Percentiles rank a stretch among this genome's conserved stretches.
These are phyloP conservation scores for Cercospora sesami DNA, from an alignment of 2,329 filamentous ascomycete genomes.

Conservation along the genomic window DNA sequence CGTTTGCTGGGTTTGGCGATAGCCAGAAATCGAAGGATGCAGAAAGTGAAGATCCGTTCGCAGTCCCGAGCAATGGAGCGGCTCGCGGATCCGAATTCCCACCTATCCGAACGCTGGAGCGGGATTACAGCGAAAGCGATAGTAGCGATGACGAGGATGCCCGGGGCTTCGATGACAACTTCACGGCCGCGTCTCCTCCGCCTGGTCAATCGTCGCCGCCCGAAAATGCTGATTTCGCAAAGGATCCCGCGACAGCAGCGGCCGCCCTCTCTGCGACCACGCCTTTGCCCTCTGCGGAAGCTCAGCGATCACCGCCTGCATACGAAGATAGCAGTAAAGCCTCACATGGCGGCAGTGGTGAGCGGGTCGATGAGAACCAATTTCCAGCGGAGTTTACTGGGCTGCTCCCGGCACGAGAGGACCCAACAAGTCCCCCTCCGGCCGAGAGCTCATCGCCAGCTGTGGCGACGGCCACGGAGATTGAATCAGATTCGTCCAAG, in stretches of 20 bases:
- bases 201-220: slow-evolving; percentile 14
- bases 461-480: slow-evolving; percentile 17
- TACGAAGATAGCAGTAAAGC: slow-evolving; percentile 50
- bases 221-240: background rate
- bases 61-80: slow-evolving; percentile 42
- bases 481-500: slow-evolving; percentile 14
- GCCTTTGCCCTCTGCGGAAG: slow-evolving; percentile 53
- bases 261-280: slow-evolving; percentile 22
- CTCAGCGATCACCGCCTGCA: slow-evolving; percentile 59
- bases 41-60: slow-evolving; percentile 35
- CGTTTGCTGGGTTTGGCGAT: slow-evolving; percentile 71
- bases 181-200: slow-evolving; percentile 62
- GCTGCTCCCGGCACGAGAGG: slow-evolving; percentile 56
- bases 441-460: slow-evolving; percentile 14
- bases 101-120: slow-evolving; percentile 82
- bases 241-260: slow-evolving; percentile 8
- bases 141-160: slow-evolving; percentile 61
- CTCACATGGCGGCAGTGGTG: slow-evolving; percentile 39
- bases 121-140: slow-evolving; percentile 76
- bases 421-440: slow-evolving; percentile 45
- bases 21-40: slow-evolving; percentile 33
- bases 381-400: slow-evolving; percentile 58
- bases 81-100: slow-evolving; percentile 69
- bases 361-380: slow-evolving; percentile 35
- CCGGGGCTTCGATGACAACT: slow-evolving; percentile 87